Conservation (phyloP, 108 stramenopile species). For the Aurantiochytrium sp. region DNA sequence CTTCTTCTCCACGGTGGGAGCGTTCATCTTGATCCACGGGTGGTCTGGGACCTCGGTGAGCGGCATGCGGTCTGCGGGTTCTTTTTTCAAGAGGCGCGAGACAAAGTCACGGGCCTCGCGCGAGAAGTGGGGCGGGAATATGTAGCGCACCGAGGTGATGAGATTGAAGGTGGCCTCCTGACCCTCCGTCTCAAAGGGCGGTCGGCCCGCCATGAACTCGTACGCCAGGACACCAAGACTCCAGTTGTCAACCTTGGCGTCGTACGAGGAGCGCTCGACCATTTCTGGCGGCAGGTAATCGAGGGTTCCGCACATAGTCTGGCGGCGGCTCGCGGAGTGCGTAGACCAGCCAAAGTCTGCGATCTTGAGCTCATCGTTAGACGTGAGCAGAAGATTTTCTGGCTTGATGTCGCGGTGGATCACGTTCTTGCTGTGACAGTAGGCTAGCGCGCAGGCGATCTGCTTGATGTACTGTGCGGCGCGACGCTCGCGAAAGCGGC, state of each 20-base stretch:
- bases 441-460: conserved; percentile 76
- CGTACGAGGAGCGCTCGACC: conserved; percentile 87
- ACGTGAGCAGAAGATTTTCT: conserved; percentile 89
- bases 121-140: neutral
- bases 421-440: conserved; percentile 92
- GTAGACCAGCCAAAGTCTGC: conserved; percentile 99
- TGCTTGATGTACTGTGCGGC: conserved; percentile 81
- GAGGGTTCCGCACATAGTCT: conserved; percentile 94
- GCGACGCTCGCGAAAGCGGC: conserved; percentile 73
- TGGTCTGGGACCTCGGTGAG: neutral
- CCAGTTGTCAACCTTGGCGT: conserved; percentile 86
- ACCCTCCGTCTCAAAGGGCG: conserved; percentile 36
- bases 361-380: conserved; percentile 89
- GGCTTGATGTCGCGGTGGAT: conserved; percentile 99
- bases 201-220: conserved; percentile 43
- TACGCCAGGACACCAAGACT: conserved; percentile 65
- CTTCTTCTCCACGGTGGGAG: neutral
- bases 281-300: conserved; percentile 98
- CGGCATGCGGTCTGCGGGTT: neutral
- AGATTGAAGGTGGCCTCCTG: neutral
- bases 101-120: neutral
- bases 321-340: conserved; percentile 82
- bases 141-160: neutral
- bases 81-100: neutral
- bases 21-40: neutral